Base-by-base conservation (phyloP, 2,329 filamentous ascomycete species). In the Xylaria multiplex region DNA sequence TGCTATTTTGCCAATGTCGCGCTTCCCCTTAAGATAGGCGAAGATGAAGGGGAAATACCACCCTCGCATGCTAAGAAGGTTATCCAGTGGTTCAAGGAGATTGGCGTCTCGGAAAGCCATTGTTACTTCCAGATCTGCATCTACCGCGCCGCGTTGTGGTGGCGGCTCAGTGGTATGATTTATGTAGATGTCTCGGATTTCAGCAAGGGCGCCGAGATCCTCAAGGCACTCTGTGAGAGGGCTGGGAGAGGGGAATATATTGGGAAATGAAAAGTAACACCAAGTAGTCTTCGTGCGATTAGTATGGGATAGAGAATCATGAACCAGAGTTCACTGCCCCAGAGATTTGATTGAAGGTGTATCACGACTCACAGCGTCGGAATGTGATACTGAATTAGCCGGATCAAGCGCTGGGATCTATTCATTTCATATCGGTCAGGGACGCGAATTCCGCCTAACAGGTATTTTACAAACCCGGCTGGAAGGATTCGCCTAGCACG, bases 181-280 rank as follows among this genome's bases (percentile, higher is more conserved):
- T 92, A 90, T 74, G 76, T 92, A 14, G 89, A 90, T 35, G 77
- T 84, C 63, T 81, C 79, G 16, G 89, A 92, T 76, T 91, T 90
- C 70, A 62, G 58, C 6, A 69, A 45, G 19, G 75, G 69, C 0
- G 74, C 75, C 2, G 64, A 70, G 62, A 69, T 74, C 9, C 49
- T 77, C 2, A 69, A 68, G 53, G 66, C 48, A 45, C 71, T 77
- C 32, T 77, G 75, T 42, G 73, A 72, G 66, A 70, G 84, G 84
- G 74, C 86, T 80, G 81, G 78, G 79, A 50, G 85, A 79, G 1
- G 76, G 6, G 74, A 77, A 55, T 72, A 74, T 56, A 30, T 63
- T 42, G 19, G 11, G 46, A 6, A 5, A 6, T 32, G 35, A 2
- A 37, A 6, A 5, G 11, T 24, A 35, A 2, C 22, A 40, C 16